Conservation (phyloP, 805 yeast species). For the Pichia manshurica region DNA sequence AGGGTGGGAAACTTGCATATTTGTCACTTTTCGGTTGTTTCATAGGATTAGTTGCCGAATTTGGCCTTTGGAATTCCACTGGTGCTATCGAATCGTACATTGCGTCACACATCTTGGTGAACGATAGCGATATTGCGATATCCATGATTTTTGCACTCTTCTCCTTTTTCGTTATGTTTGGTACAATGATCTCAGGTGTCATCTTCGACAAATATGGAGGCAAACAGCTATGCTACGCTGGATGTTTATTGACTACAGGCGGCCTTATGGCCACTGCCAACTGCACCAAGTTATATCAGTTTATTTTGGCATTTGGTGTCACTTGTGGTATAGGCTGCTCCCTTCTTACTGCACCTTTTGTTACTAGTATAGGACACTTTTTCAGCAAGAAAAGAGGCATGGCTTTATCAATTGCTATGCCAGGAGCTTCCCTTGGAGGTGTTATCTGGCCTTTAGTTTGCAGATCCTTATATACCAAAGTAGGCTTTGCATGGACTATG, state of each 20-base stretch:
- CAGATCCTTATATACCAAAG: conserved; percentile 41
- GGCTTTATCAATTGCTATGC: conserved; percentile 57
- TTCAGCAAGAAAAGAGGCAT: conserved; percentile 50
- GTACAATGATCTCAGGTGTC: conserved; percentile 39
- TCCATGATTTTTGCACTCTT: conserved; percentile 70
- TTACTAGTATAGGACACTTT: conserved; percentile 55
- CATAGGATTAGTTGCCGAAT: conserved; percentile 49
- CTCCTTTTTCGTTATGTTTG: conserved; percentile 37
- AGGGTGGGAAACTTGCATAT: conserved; percentile 50
- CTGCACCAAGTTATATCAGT: conserved; percentile 41
- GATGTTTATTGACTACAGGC: conserved; percentile 31
- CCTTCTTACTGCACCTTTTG: conserved; percentile 39
- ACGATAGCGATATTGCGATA: conserved; percentile 39
- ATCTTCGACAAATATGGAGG: conserved; percentile 44
- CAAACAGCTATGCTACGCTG: conserved; percentile 32
- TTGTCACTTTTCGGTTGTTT: conserved; percentile 47
- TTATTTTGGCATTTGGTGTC: conserved; percentile 47
- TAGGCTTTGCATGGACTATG: conserved; percentile 59
- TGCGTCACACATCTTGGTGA: conserved; percentile 42
- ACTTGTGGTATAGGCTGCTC: conserved; percentile 43
- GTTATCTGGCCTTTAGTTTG: conserved; percentile 50
- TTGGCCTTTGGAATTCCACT: conserved; percentile 61
- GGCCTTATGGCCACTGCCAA: conserved; percentile 43
- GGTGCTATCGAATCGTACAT: conserved; percentile 68
- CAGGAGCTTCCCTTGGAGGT: conserved; percentile 57